Evolutionary conservation across 2,329 filamentous ascomycete species (phyloP).

Genomic region (Cladosporium sp.): DNA sequence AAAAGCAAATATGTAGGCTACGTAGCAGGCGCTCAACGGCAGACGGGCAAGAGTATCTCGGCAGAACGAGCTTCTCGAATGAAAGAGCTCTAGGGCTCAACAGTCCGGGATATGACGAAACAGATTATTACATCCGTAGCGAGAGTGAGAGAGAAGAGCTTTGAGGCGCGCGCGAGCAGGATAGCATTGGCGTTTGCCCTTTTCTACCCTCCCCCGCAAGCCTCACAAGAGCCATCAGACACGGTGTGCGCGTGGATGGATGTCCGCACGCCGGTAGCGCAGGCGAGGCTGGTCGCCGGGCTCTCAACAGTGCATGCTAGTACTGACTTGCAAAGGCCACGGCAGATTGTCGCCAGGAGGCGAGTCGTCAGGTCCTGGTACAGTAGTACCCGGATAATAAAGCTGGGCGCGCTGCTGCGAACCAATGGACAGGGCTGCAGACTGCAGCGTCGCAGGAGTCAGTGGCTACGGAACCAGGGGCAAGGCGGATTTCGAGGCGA

Average conservation of each 20-base stretch:
- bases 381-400: background rate
- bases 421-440: background rate
- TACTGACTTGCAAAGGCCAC: conserved; percentile 1
- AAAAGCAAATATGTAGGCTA: background rate
- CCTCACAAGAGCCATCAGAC: background rate
- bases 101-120: background rate
- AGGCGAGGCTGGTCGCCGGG: background rate
- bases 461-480: background rate
- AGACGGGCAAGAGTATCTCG: background rate
- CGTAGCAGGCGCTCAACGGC: conserved; percentile 8
- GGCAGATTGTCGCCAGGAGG: background rate
- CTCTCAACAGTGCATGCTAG: conserved; percentile 12
- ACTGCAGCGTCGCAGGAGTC: background rate
- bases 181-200: background rate
- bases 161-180: too few species aligned
- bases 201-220: background rate
- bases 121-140: background rate
- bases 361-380: background rate
- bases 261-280: conserved; percentile 11
- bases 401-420: background rate
- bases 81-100: background rate
- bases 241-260: conserved; percentile 5
- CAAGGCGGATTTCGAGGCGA: background rate
- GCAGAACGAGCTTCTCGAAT: conserved; percentile 18
- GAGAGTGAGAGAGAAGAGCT: too few species aligned